These are phyloP conservation scores for Penicillium sp. DNA, from an alignment of 2,329 filamentous ascomycete species.

Conservation along the genomic window DNA sequence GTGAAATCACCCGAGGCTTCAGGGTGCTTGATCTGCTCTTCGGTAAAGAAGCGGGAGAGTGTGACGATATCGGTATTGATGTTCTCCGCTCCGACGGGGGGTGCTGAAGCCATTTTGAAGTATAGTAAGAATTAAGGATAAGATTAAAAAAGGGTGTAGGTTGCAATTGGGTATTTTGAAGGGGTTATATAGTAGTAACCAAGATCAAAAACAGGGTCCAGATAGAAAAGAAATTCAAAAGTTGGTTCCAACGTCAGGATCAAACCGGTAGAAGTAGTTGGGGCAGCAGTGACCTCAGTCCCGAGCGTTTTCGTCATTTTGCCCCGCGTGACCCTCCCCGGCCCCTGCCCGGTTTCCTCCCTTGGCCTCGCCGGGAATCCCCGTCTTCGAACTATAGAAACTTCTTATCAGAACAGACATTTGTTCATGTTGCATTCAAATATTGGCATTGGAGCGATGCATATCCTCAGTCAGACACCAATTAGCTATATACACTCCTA, in stretches of 20 bases:
- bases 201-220: conserved; percentile 1
- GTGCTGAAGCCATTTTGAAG: conserved; percentile 39
- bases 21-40: conserved; percentile 89
- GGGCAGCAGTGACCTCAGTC: conserved; percentile 15
- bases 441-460: too few species aligned
- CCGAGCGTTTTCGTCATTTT: conserved; percentile 24
- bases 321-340: conserved; percentile 23
- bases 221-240: conserved; percentile 5
- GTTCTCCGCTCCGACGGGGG: conserved; percentile 65
- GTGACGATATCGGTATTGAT: conserved; percentile 97
- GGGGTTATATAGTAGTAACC: conserved; percentile 1
- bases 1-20: conserved; percentile 99
- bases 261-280: conserved; percentile 25
- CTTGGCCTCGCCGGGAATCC: conserved; percentile 10
- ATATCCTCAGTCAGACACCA: neutral
- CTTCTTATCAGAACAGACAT: neutral
- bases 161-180: conserved; percentile 6
- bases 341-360: conserved; percentile 16
- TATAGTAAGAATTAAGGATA: neutral
- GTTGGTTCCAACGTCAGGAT: conserved; percentile 17
- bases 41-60: conserved; percentile 89
- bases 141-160: neutral
- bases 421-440: too few species aligned
- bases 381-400: conserved; percentile 5
- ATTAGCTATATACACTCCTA: neutral